Evolutionary conservation across 129 eudicot genomes (phyloP).

Genomic region (Heracleum sosnowskyi): DNA sequence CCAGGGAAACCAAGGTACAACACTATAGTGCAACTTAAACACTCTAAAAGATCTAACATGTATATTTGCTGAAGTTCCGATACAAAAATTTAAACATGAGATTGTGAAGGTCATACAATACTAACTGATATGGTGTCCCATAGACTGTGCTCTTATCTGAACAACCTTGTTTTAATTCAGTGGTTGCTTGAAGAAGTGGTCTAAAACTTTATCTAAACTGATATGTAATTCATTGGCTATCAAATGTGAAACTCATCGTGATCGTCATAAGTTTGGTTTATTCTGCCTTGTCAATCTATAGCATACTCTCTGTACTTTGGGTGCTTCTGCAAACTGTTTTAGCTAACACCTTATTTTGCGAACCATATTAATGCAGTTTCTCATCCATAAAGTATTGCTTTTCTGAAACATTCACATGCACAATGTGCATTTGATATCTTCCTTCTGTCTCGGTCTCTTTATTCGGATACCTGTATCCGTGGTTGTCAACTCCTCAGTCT

Average conservation of each 20-base stretch:
- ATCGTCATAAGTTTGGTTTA: neutral
- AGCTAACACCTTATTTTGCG: neutral
- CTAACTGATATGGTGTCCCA: neutral
- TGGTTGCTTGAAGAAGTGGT: neutral
- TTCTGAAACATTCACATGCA: neutral
- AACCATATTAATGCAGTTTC: neutral
- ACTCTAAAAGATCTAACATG: neutral
- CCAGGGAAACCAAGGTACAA: constrained; percentile 80
- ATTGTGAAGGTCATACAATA: neutral
- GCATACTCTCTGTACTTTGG: neutral
- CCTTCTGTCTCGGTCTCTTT: neutral
- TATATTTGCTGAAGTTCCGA: neutral
- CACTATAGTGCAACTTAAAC: neutral
- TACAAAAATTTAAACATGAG: neutral
- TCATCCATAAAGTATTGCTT: neutral
- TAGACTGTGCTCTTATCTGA: neutral
- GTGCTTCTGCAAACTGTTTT: neutral
- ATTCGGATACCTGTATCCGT: neutral
- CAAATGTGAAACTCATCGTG: neutral
- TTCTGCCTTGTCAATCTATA: neutral
- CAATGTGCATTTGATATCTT: neutral
- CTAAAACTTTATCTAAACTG: neutral
- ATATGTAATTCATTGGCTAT: neutral
- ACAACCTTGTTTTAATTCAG: neutral
- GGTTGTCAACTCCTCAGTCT: neutral